A percentile compares a stretch with the other conserved stretches of the same genome.
Evolutionary conservation across 2,329 filamentous ascomycete genomes (phyloP).

Genomic region (Xylaria sp.): DNA sequence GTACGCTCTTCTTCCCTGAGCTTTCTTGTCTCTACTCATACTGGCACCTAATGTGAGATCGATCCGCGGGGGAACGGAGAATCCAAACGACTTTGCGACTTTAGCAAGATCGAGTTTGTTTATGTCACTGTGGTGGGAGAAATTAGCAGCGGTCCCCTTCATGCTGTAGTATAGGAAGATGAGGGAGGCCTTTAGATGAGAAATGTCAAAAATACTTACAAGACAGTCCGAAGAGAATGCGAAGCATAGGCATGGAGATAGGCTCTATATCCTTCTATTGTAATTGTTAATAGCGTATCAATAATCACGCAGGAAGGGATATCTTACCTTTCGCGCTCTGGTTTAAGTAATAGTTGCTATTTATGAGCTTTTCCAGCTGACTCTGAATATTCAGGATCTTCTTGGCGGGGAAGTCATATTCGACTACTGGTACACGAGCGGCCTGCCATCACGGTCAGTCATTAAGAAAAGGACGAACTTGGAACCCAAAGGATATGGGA

Average conservation of each 20-base stretch:
- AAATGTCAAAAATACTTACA: constrained; percentile 77
- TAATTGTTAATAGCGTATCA: constrained; percentile 11
- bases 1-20: constrained; percentile 72
- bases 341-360: constrained; percentile 96
- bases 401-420: constrained; percentile 93
- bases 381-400: constrained; percentile 92
- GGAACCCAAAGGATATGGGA: neutral
- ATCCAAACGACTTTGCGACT: constrained; percentile 86
- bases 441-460: constrained; percentile 49
- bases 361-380: constrained; percentile 93
- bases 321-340: constrained; percentile 81
- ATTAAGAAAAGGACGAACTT: neutral
- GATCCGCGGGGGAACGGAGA: constrained; percentile 78
- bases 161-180: neutral
- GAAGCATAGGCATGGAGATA: constrained; percentile 95
- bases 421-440: constrained; percentile 90
- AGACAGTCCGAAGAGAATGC: constrained; percentile 80
- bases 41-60: constrained; percentile 83
- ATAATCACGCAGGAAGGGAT: constrained; percentile 49
- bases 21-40: constrained; percentile 78
- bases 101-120: constrained; percentile 73
- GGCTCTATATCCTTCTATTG: constrained; percentile 62
- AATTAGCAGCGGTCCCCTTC: constrained; percentile 1
- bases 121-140: constrained; percentile 27
- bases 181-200: neutral